Evolutionary conservation across 2,329 filamentous ascomycete genomes (phyloP).

Genomic region (Phialocephala subalpina): DNA sequence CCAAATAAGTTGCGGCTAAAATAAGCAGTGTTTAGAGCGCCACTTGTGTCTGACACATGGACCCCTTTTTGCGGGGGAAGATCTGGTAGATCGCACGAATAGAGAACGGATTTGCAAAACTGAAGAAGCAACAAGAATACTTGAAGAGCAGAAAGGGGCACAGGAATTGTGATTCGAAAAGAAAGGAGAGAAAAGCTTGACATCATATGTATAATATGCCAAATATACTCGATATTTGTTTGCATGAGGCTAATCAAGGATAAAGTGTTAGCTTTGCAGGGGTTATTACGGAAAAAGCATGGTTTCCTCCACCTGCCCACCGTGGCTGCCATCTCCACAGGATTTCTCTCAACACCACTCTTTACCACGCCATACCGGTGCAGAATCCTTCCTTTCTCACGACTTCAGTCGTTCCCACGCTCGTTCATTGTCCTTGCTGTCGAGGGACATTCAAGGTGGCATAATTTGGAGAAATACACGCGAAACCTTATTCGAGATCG

Average conservation of each 20-base stretch:
- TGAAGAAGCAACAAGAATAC: neutral
- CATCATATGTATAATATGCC: constrained; percentile 5
- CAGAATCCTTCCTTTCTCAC: constrained; percentile 1
- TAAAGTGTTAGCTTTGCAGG: neutral
- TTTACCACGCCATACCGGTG: neutral
- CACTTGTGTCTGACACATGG: neutral
- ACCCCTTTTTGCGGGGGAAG: neutral
- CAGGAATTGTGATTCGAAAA: neutral
- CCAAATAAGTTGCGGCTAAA: neutral
- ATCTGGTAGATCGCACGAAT: neutral
- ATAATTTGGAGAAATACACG: neutral
- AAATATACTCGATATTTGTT: neutral
- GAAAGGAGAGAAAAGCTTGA: neutral
- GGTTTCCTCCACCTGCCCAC: neutral
- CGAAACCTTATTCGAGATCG: neutral
- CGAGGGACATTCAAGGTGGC: neutral
- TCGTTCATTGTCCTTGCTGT: neutral
- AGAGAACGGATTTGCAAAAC: neutral
- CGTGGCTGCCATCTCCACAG: neutral
- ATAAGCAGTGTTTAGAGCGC: neutral
- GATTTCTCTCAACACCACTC: neutral
- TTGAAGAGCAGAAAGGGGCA: neutral
- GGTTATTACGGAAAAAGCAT: neutral
- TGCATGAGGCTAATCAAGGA: neutral
- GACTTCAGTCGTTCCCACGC: constrained; percentile 1